Conservation (phyloP, 2,329 filamentous ascomycete genomes). For the Aspergillus arachidicola region DNA sequence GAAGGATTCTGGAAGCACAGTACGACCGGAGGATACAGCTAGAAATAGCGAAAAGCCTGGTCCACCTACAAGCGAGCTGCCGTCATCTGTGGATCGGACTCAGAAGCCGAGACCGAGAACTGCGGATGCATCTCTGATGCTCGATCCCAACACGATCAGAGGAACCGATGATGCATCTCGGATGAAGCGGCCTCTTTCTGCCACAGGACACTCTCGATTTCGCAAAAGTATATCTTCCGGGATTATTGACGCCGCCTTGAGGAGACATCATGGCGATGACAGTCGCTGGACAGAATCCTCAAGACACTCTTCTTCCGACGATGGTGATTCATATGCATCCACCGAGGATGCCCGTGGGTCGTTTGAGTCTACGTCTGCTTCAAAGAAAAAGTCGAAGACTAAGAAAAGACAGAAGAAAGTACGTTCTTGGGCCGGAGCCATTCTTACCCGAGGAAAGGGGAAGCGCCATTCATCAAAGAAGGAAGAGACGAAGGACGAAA, state of each 20-base stretch:
- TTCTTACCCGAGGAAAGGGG: slow-evolving; percentile 51
- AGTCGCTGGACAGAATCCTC: slow-evolving; percentile 25
- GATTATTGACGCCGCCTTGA: slow-evolving; percentile 29
- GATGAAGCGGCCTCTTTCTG: slow-evolving; percentile 45
- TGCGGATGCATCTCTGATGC: slow-evolving; percentile 43
- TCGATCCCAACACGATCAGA: slow-evolving; percentile 26
- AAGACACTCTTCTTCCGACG: slow-evolving; percentile 32
- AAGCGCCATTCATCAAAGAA: slow-evolving; percentile 49
- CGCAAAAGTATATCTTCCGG: slow-evolving; percentile 35
- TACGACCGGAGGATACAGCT: slow-evolving; percentile 70
- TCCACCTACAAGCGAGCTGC: slow-evolving; percentile 59
- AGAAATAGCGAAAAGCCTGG: slow-evolving; percentile 61
- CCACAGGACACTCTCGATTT: slow-evolving; percentile 37
- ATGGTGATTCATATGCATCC: slow-evolving; percentile 34
- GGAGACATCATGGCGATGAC: slow-evolving; percentile 25
- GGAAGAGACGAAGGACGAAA: slow-evolving; percentile 42
- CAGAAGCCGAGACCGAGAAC: slow-evolving; percentile 45
- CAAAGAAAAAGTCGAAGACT: slow-evolving; percentile 36
- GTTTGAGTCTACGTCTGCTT: slow-evolving; percentile 27
- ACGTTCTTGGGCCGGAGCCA: slow-evolving; percentile 61
- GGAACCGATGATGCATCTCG: slow-evolving; percentile 21
- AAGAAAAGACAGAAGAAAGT: slow-evolving; percentile 71
- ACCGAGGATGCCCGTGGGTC: slow-evolving; percentile 27
- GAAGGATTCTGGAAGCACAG: slow-evolving; percentile 76
- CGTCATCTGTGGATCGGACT: slow-evolving; percentile 34